These are phyloP conservation scores for Peniophora sp. DNA, from an alignment of 1,284 basidiomycete genomes.

Conservation along the genomic window DNA sequence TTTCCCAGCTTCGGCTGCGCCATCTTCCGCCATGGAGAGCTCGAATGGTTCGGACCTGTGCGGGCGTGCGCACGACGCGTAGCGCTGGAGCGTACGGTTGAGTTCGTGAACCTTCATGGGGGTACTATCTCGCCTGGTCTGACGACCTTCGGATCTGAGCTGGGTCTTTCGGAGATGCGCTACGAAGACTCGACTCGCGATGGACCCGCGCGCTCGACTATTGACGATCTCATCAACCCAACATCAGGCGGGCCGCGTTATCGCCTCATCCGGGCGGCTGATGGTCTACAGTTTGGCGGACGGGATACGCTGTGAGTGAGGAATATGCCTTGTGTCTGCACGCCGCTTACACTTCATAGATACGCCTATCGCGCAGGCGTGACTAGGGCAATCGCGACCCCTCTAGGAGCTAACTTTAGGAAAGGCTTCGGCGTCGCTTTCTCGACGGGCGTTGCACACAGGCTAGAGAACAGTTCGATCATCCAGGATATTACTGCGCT, in stretches of 20 bases:
- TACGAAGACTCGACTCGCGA: constrained; percentile 40
- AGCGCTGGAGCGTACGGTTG: constrained; percentile 6
- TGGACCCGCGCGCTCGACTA: constrained; percentile 17
- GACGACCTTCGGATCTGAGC: constrained; percentile 24
- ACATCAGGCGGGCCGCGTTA: constrained; percentile 26
- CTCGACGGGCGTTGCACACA: constrained; percentile 34
- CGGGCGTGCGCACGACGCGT: constrained; percentile 11
- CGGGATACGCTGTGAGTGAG: constrained; percentile 66
- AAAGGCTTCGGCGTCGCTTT: constrained; percentile 43
- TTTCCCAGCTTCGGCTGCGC: neutral
- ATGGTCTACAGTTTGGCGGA: constrained; percentile 68
- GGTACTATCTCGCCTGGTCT: constrained; percentile 38
- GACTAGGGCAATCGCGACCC: constrained; percentile 33
- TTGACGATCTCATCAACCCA: constrained; percentile 35
- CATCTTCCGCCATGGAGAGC: neutral
- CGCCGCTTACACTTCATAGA: constrained; percentile 11
- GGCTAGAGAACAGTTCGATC: constrained; percentile 41
- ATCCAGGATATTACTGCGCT: constrained; percentile 41
- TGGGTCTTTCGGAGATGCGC: constrained; percentile 29
- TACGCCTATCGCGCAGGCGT: constrained; percentile 29
- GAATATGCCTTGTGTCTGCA: neutral
- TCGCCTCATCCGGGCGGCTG: constrained; percentile 52
- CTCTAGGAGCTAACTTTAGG: constrained; percentile 35
- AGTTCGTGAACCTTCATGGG: constrained; percentile 22
- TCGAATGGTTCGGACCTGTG: constrained; percentile 1